These are phyloP conservation scores for Boletus sensibilis DNA, from an alignment of 768 basidiomycete genomes.

Conservation along the genomic window DNA sequence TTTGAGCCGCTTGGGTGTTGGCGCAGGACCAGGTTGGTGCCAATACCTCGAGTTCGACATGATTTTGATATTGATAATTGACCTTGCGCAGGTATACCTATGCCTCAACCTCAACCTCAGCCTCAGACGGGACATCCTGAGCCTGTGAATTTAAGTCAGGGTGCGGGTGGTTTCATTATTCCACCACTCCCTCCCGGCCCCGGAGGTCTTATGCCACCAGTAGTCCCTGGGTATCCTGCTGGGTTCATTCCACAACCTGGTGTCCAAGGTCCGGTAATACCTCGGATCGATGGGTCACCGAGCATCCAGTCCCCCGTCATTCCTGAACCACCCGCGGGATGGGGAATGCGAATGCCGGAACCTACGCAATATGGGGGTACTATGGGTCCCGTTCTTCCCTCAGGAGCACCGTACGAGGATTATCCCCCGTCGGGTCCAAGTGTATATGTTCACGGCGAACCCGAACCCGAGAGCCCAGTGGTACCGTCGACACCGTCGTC, in stretches of 20 bases:
- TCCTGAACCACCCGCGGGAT: constrained; percentile 17
- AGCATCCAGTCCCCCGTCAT: constrained; percentile 23
- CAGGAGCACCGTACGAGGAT: constrained; percentile 21
- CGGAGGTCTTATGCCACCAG: constrained; percentile 14
- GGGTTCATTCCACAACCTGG: constrained; percentile 25
- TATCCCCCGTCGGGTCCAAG: constrained; percentile 5
- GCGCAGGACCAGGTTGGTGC: constrained; percentile 40
- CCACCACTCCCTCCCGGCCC: constrained; percentile 22
- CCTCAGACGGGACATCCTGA: constrained; percentile 11
- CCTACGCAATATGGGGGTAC: constrained; percentile 12
- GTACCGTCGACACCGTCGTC: constrained; percentile 25
- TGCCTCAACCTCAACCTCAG: constrained; percentile 28
- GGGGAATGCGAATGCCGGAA: constrained; percentile 25
- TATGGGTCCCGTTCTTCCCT: constrained; percentile 38
- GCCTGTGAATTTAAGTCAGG: constrained; percentile 5
- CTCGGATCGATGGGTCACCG: constrained; percentile 9
- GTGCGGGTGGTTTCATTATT: constrained; percentile 17
- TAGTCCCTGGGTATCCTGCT: constrained; percentile 14
- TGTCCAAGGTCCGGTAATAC: constrained; percentile 25
- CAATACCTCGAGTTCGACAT: neutral
- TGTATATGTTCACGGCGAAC: constrained; percentile 5
- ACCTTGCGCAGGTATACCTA: constrained; percentile 18
- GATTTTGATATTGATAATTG: neutral
- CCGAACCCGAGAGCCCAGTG: constrained; percentile 18
- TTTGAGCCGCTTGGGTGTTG: constrained; percentile 44